These are phyloP conservation scores for Penicillium cinerascens DNA, from an alignment of 495 filamentous ascomycete species.

Conservation along the genomic window DNA sequence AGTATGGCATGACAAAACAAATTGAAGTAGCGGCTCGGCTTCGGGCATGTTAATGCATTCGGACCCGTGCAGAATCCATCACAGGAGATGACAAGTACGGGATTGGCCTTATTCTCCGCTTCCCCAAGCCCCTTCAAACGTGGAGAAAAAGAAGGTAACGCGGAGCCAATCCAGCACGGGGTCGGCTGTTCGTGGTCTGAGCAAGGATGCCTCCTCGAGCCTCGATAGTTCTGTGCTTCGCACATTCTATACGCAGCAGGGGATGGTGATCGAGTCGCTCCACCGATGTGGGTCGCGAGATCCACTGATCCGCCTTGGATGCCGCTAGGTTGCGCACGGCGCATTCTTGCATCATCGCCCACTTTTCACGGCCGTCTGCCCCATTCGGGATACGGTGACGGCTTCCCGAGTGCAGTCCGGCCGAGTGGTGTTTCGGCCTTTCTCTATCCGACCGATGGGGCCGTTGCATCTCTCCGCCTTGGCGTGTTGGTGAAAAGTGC, in stretches of 20 bases:
- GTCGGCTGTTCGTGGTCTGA: not conserved
- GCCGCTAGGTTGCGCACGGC: slow-evolving; percentile 7
- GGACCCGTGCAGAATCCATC: not conserved
- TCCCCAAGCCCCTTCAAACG: not conserved
- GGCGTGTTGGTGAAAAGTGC: too few species aligned
- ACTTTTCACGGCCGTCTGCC: not conserved
- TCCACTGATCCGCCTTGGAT: slow-evolving; percentile 7
- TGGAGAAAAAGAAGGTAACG: not conserved
- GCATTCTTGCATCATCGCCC: slow-evolving; percentile 17
- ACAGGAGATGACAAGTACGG: not conserved
- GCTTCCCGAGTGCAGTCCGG: slow-evolving; percentile 15
- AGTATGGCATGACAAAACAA: not conserved
- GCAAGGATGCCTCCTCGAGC: not conserved
- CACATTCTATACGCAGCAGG: not conserved
- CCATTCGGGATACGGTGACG: slow-evolving; percentile 17
- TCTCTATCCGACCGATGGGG: not conserved
- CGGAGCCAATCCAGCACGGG: not conserved
- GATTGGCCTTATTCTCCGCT: not conserved
- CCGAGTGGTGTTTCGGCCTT: not conserved
- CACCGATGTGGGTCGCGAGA: slow-evolving; percentile 1
- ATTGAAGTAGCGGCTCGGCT: not conserved
- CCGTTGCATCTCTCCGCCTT: not conserved
- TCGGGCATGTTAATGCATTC: not conserved
- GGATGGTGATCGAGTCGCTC: not conserved
- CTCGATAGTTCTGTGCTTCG: not conserved